Evolutionary conservation across 192 early-diverging fungal species (phyloP), one percentile per base, ranked within the genome.

Genomic region (Backusella circina): DNA sequence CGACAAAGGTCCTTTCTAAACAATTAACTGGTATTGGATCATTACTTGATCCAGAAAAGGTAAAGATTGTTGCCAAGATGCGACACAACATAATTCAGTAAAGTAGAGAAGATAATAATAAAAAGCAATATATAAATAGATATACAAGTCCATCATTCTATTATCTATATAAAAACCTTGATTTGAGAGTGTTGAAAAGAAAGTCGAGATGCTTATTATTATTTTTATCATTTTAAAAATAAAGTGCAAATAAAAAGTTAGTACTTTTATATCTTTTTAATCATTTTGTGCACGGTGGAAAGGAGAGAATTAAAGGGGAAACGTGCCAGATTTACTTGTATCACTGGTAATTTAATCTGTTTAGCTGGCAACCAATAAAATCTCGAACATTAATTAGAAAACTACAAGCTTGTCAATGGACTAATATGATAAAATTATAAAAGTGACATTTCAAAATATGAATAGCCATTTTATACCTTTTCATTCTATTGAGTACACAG

Each of bases 211-310:
- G 21, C 54, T 28, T 61, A 28, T 41, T 41, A 47, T 47, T 47
- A 47, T 47, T 47, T 18, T 47, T 47, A 47, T 47, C n/a, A 47
- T 47, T 18, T 47, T 47, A 47, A 47, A 47, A 47, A 47, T 47
- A 47, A 47, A 47, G 18, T 47, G 18, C 26, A 57, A 57, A 57
- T 13, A 61, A 61, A 61, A 61, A 61, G 21, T 28, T 61, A 61
- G 23, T 61, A 61, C 54, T 61, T 61, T 61, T 61, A 61, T 61
- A 61, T 61, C 54, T 13, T 61, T 57, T 61, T 61, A 61, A 61
- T 61, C 54, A 28, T 28, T 61, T 28, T 26, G 54, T 28, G 54
- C 23, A 61, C 26, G 23, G 23, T 61, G n/a, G 54, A 28, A 26
- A 61, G 26, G 44, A 47, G 44, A 47, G 44, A 47, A 47, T n/a